These are phyloP conservation scores for Luffa aegyptiaca DNA, from an alignment of 306 rosid genomes.

Conservation along the genomic window DNA sequence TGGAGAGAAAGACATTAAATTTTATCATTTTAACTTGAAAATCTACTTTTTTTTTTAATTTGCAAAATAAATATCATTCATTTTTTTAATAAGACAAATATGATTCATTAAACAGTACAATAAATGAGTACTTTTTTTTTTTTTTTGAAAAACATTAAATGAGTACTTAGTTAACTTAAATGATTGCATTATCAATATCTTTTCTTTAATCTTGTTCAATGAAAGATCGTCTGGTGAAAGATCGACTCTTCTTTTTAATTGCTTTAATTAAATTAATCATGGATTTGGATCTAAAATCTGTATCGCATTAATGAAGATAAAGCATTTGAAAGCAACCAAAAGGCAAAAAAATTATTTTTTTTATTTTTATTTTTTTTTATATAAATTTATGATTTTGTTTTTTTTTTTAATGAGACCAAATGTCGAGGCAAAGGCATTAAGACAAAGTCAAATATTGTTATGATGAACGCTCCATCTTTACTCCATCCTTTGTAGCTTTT, in stretches of 20 bases:
- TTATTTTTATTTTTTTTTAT: not conserved
- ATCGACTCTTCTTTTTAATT: not conserved
- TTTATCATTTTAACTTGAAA: too few relatives aligned
- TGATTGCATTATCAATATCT: not conserved
- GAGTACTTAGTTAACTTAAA: not conserved
- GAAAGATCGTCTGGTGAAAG: not conserved
- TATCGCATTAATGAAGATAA: not conserved
- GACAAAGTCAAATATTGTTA: slow-evolving; percentile 1
- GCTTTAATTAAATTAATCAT: not conserved
- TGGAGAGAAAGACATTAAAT: too few relatives aligned
- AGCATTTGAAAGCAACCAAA: not conserved
- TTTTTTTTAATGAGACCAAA: not conserved
- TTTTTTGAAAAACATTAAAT: too few relatives aligned
- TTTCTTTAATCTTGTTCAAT: not conserved
- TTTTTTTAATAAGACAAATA: not conserved
- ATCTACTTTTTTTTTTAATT: too few relatives aligned
- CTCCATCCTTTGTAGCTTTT: not conserved
- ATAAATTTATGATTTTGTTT: not conserved
- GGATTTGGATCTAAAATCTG: slow-evolving; percentile 7
- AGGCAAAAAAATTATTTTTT: not conserved
- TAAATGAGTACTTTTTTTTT: not conserved
- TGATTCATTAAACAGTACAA: not conserved
- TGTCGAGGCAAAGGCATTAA: not conserved
- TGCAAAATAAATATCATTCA: not conserved
- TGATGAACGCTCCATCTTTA: not conserved